Percentiles rank a stretch among this genome's conserved stretches.
Conservation (phyloP, 192 early-diverging fungal species). For the Coemansia sp. region DNA sequence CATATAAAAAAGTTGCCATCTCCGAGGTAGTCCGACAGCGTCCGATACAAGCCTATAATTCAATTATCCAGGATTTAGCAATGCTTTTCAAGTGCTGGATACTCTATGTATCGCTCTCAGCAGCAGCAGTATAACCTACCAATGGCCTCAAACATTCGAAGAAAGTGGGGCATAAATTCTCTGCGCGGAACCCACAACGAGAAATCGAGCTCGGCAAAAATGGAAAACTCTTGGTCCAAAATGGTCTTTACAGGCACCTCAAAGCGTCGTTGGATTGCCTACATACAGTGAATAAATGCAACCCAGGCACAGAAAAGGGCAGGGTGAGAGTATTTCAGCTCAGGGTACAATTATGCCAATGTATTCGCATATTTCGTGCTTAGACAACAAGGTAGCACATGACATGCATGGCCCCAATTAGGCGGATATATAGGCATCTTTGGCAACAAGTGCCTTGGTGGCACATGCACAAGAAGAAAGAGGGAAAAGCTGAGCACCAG, state of each 20-base stretch:
- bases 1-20: constrained; percentile 17
- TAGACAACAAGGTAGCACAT: background rate
- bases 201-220: constrained; percentile 91
- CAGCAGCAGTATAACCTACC: constrained; percentile 37
- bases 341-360: background rate
- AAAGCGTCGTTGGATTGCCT: constrained; percentile 71
- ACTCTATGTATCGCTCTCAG: background rate
- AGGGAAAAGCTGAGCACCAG: background rate
- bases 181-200: constrained; percentile 79
- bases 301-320: background rate
- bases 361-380: background rate
- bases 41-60: constrained; percentile 21
- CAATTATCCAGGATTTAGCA: background rate
- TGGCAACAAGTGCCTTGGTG: background rate
- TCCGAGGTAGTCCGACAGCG: constrained; percentile 33
- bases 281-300: constrained; percentile 20
- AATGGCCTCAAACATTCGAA: constrained; percentile 69
- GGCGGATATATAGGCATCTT: constrained; percentile 1
- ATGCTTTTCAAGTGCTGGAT: background rate
- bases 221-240: constrained; percentile 83
- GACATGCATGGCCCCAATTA: background rate
- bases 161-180: constrained; percentile 93
- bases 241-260: constrained; percentile 77
- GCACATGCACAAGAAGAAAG: background rate
- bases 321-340: background rate